Evolutionary conservation across 768 basidiomycete genomes (phyloP), one percentile per base, ranked within the genome.

Genomic region (Cystobasidium tubakii): DNA sequence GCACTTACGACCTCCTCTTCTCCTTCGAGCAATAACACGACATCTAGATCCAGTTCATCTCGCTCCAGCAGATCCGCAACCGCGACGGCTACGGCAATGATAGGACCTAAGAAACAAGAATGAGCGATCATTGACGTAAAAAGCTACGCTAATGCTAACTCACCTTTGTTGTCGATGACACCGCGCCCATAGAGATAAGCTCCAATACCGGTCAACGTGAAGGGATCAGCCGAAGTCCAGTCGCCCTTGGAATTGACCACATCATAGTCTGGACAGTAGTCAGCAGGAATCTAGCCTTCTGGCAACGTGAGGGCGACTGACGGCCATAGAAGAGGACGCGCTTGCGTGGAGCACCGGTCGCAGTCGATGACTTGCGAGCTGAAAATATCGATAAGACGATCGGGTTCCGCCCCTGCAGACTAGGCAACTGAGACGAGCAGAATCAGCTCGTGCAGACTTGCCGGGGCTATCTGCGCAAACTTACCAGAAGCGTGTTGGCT

Each of bases 301-400:
- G 42, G 34, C 10, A 60, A 13, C 6, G 4, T 55, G 46, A 25
- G 46, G 60, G 43, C 9, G 17, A 62, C 69, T 33, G 23, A 71
- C 69, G 96, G 88, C 93, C 95, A 77, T 98, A 99, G 81, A 95
- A 94, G 15, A 97, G 83, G 1, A 98, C 84, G 4, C 94, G 85
- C 7, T 87, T 90, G 74, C 88, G 88, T 10, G 62, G n/a, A 6
- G 66, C 66, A 12, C 73, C 55, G 29, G 75, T 53, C 36, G 74
- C 77, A 31, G 65, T 73, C 23, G 69, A 36, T 7, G 82, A 80
- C 76, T 85, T 84, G 1, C 88, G 85, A 21, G 86, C 85, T 1
- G 92, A 90, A 84, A 98, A 99, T 0, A 87, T 92, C 0, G 89
- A 94, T 12, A 96, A 84, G 0, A 98, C 93, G 10, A 98, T 84